Evolutionary conservation across 768 basidiomycete genomes (phyloP), one percentile per base, ranked within the genome.

Genomic region (Auricularia sp.): DNA sequence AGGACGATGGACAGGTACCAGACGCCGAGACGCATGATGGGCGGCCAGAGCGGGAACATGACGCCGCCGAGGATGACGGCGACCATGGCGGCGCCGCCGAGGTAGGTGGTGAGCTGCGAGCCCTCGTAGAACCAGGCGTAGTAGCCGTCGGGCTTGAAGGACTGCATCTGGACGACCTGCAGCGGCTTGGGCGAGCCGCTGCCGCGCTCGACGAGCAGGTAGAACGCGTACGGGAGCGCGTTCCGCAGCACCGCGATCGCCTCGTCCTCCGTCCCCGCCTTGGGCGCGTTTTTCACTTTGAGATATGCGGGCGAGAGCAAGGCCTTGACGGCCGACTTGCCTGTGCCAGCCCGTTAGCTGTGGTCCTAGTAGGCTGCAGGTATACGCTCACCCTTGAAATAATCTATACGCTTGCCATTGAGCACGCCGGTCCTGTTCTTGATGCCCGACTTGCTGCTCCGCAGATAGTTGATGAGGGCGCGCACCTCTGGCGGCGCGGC

Each of bases 41-140:
- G 85, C 1, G 97, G 97, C 97, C 97, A 99, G 16, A 99, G 82
- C 3, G 97, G 97, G 85, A 97, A 99, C 94, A 99, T 97, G 72
- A 98, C 95, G 1, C 91, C 95, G 3, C 90, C 94, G 53, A 99
- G 87, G 81, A 98, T 93, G 72, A 98, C 80, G 51, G 81, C 84
- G 65, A 98, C 94, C 91, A 99, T 94, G 35, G 86, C 85, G 12
- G 90, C 79, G 18, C 91, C 96, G 51, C 93, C 92, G 10, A 93
- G 84, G 72, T 96, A 92, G 6, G 91, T 95, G 69, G 88, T 91
- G 85, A 93, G 87, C 71, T 96, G 94, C 14, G 91, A 91, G 53
- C 93, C 91, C 66, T 94, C 92, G 74, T 94, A 92, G 76, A 98
- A 93, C 96, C 96, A 99, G 35, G 90, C 94, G 74, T 91, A 98